Percentiles rank a stretch among this genome's conserved stretches.
phyloP scores from a whole-genome alignment of 129 eudicot genomes.

The Artemisia argyi region DNA sequence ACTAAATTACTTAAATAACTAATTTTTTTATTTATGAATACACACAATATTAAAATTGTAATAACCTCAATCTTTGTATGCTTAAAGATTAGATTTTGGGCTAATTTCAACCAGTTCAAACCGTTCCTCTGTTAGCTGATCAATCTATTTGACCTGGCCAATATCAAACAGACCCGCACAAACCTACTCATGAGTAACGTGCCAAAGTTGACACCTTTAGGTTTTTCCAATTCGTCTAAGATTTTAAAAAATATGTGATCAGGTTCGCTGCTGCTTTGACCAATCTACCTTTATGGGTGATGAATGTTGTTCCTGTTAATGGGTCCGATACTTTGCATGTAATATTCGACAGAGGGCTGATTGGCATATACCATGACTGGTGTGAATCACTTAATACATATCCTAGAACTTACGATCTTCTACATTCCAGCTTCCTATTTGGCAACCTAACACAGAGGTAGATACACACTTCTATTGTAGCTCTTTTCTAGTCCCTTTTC shows the following conservation, averaged over 20 bases:
- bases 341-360: slow-evolving; percentile 86
- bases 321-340: slow-evolving; percentile 72
- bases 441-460: slow-evolving; percentile 76
- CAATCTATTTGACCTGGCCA: too few relatives aligned
- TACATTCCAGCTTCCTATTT: slow-evolving; percentile 85
- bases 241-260: slow-evolving; percentile 17
- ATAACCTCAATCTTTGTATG: too few relatives aligned
- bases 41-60: too few relatives aligned
- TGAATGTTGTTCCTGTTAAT: slow-evolving; percentile 84
- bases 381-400: slow-evolving; percentile 94
- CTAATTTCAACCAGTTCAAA: neutral
- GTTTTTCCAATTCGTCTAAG: neutral
- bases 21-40: too few relatives aligned
- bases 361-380: slow-evolving; percentile 96
- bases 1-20: too few relatives aligned
- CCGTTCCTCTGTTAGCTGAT: too few relatives aligned
- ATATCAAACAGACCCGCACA: too few relatives aligned
- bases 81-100: too few relatives aligned
- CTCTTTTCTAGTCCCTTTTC: neutral
- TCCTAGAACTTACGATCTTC: slow-evolving; percentile 87
- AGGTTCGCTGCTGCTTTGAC: slow-evolving; percentile 91
- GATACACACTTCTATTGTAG: neutral
- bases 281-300: slow-evolving; percentile 83
- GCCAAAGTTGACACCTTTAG: neutral
- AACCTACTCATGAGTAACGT: neutral